Conservation (phyloP, 2,329 filamentous ascomycete species). For the Thelonectria blattea region DNA sequence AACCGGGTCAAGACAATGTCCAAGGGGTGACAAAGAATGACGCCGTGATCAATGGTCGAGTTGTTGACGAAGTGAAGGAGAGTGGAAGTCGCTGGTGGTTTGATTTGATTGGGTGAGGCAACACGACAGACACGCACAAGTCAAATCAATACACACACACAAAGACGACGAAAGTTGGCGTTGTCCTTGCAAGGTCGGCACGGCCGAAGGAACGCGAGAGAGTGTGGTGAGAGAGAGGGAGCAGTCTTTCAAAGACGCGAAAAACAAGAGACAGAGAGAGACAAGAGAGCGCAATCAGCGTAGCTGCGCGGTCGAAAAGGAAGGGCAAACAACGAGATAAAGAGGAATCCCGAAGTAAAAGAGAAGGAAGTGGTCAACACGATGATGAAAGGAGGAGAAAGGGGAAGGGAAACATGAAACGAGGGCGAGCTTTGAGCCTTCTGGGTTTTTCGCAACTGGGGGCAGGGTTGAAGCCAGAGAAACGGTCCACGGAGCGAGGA, state of each 20-base stretch:
- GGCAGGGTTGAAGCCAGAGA: conserved; percentile 19
- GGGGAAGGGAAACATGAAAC: conserved; percentile 25
- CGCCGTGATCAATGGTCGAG: conserved; percentile 15
- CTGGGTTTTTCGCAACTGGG: conserved; percentile 33
- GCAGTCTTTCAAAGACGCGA: conserved; percentile 61
- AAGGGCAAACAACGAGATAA: conserved; percentile 34
- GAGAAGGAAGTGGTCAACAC: conserved; percentile 23
- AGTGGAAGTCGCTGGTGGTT: conserved; percentile 18
- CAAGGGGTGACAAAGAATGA: conserved; percentile 12
- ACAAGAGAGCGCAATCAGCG: conserved; percentile 46
- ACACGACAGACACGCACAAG: conserved; percentile 21
- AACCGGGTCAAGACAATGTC: conserved; percentile 2
- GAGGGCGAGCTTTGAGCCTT: conserved; percentile 20
- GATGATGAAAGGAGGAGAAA: conserved; percentile 31
- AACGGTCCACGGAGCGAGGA: conserved; percentile 3
- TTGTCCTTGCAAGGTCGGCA: conserved; percentile 38
- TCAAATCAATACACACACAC: conserved; percentile 20
- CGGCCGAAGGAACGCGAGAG: conserved; percentile 42
- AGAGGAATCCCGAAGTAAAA: conserved; percentile 32
- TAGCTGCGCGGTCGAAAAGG: conserved; percentile 41
- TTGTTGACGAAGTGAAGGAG: conserved; percentile 19
- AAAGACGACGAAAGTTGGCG: conserved; percentile 18
- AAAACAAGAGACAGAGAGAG: conserved; percentile 26
- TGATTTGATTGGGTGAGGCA: conserved; percentile 15
- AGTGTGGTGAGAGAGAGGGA: background rate